Percentiles rank a stretch among this genome's conserved stretches.
phyloP scores from a whole-genome alignment of 1,139 yeast species.

The Debaryomyces sp. region DNA sequence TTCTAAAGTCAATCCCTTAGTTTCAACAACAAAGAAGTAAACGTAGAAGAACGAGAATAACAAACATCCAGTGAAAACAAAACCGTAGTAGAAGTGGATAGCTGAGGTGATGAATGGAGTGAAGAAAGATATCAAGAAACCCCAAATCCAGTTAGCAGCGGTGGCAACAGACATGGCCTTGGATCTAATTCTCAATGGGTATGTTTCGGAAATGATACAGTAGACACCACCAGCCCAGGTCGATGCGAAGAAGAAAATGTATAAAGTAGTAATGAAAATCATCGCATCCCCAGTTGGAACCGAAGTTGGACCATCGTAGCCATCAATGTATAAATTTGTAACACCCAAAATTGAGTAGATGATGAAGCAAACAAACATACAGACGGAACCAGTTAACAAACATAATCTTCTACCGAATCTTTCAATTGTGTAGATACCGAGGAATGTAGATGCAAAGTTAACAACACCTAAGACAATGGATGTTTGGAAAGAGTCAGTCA shows the following conservation, averaged over 20 bases:
- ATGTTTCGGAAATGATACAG: slow-evolving; percentile 77
- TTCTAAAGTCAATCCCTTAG: slow-evolving; percentile 64
- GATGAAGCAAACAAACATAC: slow-evolving; percentile 60
- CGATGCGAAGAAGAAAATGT: slow-evolving; percentile 80
- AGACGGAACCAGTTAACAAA: slow-evolving; percentile 49
- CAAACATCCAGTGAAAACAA: slow-evolving; percentile 73
- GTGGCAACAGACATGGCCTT: slow-evolving; percentile 78
- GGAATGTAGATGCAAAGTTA: slow-evolving; percentile 74
- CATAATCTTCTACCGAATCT: slow-evolving; percentile 71
- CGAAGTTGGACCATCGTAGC: slow-evolving; percentile 36
- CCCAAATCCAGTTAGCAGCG: slow-evolving; percentile 79
- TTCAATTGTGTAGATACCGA: slow-evolving; percentile 68
- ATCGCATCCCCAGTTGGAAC: slow-evolving; percentile 66
- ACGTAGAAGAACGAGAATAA: slow-evolving; percentile 57
- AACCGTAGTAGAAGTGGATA: slow-evolving; percentile 59
- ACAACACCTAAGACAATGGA: slow-evolving; percentile 78
- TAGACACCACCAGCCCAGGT: slow-evolving; percentile 89
- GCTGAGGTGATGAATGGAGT: slow-evolving; percentile 67
- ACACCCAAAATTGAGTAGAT: slow-evolving; percentile 65
- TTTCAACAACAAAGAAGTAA: slow-evolving; percentile 58
- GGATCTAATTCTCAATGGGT: slow-evolving; percentile 77
- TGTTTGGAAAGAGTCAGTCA: slow-evolving; percentile 72
- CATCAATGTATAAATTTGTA: slow-evolving; percentile 60
- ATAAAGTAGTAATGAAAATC: slow-evolving; percentile 79
- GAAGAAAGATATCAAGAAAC: slow-evolving; percentile 74